Percentiles rank a stretch among this genome's conserved stretches.
Conservation (phyloP, 2,329 filamentous ascomycete species). For the Exserohilum turcica region DNA sequence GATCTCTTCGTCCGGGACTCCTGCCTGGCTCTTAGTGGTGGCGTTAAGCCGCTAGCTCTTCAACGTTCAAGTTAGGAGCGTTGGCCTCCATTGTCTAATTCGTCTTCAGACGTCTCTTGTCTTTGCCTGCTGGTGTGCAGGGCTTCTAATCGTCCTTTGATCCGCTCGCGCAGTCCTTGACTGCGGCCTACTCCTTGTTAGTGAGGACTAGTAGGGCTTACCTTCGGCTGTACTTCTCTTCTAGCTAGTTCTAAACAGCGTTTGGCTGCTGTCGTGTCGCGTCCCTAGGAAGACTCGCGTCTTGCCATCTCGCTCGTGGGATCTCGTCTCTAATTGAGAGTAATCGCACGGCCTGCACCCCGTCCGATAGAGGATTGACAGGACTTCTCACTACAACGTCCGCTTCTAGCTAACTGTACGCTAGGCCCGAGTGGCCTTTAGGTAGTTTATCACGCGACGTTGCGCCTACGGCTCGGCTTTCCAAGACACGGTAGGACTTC, state of each 20-base stretch:
- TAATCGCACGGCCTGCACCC: neutral
- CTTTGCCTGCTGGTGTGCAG: too few species aligned
- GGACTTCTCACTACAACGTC: neutral
- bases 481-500: too few species aligned
- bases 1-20: neutral
- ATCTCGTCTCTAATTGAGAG: neutral
- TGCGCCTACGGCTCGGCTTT: too few species aligned
- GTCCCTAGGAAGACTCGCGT: neutral
- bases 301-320: neutral
- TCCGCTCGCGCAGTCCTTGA: too few species aligned
- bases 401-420: neutral
- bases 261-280: neutral
- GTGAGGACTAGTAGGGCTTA: too few species aligned
- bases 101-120: too few species aligned
- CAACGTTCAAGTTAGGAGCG: too few species aligned
- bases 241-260: neutral
- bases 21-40: neutral
- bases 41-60: too few species aligned
- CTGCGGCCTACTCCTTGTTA: too few species aligned
- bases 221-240: neutral
- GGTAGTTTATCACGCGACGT: too few species aligned
- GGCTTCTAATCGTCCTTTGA: too few species aligned
- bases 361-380: neutral
- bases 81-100: too few species aligned
- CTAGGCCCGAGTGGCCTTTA: neutral